Evolutionary conservation across 2,329 filamentous ascomycete genomes (phyloP).

Genomic region (Neofusicoccum laricinum): DNA sequence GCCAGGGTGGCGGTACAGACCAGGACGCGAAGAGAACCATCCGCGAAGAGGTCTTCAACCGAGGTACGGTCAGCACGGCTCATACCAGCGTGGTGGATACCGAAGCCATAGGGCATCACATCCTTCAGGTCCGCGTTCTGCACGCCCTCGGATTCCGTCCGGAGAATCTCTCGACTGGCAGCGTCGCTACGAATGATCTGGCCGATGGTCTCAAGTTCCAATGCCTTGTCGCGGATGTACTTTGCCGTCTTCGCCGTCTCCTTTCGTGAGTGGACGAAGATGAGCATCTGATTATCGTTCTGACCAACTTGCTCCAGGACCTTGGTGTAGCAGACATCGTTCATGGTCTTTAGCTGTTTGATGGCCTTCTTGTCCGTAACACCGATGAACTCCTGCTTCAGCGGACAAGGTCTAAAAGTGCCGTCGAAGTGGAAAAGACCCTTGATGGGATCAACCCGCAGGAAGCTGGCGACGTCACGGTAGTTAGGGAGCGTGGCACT

Average conservation of each 20-base stretch:
- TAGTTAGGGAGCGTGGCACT: constrained; percentile 97
- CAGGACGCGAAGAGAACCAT: constrained; percentile 88
- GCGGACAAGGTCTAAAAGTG: constrained; percentile 85
- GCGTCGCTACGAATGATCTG: constrained; percentile 93
- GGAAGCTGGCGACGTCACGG: constrained; percentile 89
- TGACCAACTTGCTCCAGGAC: constrained; percentile 93
- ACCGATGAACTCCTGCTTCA: constrained; percentile 96
- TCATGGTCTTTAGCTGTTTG: constrained; percentile 99
- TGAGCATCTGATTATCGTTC: constrained; percentile 95
- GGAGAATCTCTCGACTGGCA: constrained; percentile 82
- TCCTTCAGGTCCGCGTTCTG: constrained; percentile 89
- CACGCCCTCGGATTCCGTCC: constrained; percentile 78
- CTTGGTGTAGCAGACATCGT: constrained; percentile 97
- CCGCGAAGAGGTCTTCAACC: constrained; percentile 90
- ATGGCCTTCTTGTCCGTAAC: constrained; percentile 98
- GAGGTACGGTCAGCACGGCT: constrained; percentile 90
- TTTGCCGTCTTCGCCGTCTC: constrained; percentile 97
- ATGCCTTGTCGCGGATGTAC: constrained; percentile 91
- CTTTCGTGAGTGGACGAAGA: constrained; percentile 97
- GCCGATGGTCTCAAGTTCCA: constrained; percentile 96
- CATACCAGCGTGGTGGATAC: constrained; percentile 98
- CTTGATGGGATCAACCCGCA: constrained; percentile 80
- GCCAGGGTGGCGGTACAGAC: constrained; percentile 97
- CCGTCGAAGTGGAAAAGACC: constrained; percentile 96
- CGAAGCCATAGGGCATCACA: constrained; percentile 90